phyloP scores from a whole-genome alignment of 441 rosid genomes.

The Raphanus hybrid region DNA sequence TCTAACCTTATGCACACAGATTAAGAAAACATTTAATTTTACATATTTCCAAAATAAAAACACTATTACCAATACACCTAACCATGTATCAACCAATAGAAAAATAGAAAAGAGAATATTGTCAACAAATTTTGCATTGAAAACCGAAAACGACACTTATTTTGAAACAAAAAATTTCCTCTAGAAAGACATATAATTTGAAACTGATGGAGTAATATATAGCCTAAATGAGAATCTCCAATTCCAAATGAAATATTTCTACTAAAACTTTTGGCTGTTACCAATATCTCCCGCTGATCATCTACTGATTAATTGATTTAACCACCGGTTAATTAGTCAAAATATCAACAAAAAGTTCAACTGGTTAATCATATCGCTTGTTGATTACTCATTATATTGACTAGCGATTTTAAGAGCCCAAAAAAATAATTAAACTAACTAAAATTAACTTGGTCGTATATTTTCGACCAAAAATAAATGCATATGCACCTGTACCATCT shows the following conservation, averaged over 20 bases:
- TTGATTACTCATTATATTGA: neutral
- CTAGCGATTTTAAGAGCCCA: slow-evolving; percentile 8
- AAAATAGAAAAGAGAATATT: too few relatives aligned
- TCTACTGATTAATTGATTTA: neutral
- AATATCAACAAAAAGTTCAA: neutral
- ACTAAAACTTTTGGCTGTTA: neutral
- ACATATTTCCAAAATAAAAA: too few relatives aligned
- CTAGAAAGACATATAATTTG: too few relatives aligned
- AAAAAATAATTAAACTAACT: neutral
- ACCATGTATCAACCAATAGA: too few relatives aligned
- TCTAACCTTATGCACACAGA: too few relatives aligned
- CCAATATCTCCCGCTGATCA: neutral
- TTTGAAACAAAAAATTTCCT: too few relatives aligned
- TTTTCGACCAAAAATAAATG: slow-evolving; percentile 2
- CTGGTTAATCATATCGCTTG: neutral
- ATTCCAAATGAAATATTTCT: neutral
- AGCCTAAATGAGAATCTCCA: slow-evolving; percentile 1
- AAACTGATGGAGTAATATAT: too few relatives aligned
- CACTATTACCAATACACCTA: too few relatives aligned
- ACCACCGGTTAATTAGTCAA: neutral
- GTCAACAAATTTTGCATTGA: too few relatives aligned
- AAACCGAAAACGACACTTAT: too few relatives aligned
- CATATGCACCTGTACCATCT: slow-evolving; percentile 1
- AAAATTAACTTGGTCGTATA: too few relatives aligned
- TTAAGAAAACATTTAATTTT: too few relatives aligned